Conservation (phyloP, 208 protist genomes). For the Tritrichomonas foetus region DNA sequence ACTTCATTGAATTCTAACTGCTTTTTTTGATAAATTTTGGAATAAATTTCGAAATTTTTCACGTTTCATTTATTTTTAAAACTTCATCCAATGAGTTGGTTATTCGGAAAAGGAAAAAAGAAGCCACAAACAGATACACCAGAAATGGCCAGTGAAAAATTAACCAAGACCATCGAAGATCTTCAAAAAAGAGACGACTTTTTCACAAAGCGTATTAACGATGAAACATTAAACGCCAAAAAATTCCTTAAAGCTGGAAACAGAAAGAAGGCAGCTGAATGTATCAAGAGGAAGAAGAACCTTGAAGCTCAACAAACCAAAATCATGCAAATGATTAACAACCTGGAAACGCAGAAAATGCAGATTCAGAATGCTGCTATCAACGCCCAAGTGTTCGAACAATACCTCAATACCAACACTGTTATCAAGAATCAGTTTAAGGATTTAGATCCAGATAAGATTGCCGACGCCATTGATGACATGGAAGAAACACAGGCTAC, state of each 20-base stretch:
- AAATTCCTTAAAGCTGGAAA: background rate
- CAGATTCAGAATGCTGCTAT: background rate
- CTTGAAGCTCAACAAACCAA: background rate
- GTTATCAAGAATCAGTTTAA: background rate
- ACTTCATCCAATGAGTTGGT: background rate
- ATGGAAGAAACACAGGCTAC: background rate
- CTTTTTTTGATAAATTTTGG: background rate
- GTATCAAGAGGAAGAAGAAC: background rate
- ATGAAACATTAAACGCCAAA: background rate
- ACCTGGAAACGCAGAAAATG: background rate
- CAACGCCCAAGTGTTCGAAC: background rate
- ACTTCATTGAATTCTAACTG: background rate
- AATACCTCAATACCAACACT: background rate
- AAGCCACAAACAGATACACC: background rate
- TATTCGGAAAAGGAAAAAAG: background rate
- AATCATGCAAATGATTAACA: background rate
- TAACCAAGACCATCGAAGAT: background rate
- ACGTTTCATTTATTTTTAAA: background rate
- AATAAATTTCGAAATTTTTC: background rate
- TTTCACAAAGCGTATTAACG: background rate
- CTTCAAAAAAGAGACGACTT: background rate
- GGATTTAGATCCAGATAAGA: background rate
- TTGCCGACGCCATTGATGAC: background rate
- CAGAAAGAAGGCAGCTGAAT: background rate
- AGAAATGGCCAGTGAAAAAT: background rate